A percentile compares a stretch with the other conserved stretches of the same genome.
Evolutionary conservation across 1,284 basidiomycete species (phyloP).

Genomic region (Marasmius tenuissimus): DNA sequence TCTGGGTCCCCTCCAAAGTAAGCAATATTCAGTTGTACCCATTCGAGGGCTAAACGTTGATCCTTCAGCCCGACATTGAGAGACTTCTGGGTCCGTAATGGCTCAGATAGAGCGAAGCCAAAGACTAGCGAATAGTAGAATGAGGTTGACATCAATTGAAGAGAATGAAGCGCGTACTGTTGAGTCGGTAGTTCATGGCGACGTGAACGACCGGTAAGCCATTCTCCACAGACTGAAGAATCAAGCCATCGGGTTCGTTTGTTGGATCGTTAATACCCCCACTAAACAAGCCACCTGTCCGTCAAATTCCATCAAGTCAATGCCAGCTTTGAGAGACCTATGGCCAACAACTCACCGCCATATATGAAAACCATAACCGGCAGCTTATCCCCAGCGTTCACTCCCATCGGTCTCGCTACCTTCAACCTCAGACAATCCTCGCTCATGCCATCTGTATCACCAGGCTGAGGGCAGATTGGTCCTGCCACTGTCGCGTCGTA

Average conservation of each 20-base stretch:
- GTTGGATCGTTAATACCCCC: not conserved
- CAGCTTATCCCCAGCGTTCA: not conserved
- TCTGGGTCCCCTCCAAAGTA: not conserved
- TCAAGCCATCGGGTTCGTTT: not conserved
- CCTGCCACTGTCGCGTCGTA: not conserved
- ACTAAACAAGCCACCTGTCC: slow-evolving; percentile 1
- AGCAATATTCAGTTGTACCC: not conserved
- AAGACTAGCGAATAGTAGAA: not conserved
- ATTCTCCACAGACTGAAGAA: slow-evolving; percentile 2
- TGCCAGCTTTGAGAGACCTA: not conserved
- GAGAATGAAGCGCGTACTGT: not conserved
- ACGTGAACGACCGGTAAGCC: slow-evolving; percentile 1
- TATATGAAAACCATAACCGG: slow-evolving; percentile 6
- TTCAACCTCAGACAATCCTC: slow-evolving; percentile 6
- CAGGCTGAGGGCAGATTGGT: not conserved
- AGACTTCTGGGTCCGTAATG: not conserved
- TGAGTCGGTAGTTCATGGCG: slow-evolving; percentile 5
- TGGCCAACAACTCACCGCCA: not conserved
- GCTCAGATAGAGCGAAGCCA: slow-evolving; percentile 2
- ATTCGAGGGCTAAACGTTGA: slow-evolving; percentile 5
- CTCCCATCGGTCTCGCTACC: not conserved
- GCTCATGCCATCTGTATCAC: not conserved
- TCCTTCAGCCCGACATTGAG: slow-evolving; percentile 5
- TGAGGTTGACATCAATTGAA: not conserved
- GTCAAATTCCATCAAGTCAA: not conserved